These are phyloP conservation scores for Penicillium aurantiogriseum DNA, from an alignment of 2,329 filamentous ascomycete species.

Conservation along the genomic window DNA sequence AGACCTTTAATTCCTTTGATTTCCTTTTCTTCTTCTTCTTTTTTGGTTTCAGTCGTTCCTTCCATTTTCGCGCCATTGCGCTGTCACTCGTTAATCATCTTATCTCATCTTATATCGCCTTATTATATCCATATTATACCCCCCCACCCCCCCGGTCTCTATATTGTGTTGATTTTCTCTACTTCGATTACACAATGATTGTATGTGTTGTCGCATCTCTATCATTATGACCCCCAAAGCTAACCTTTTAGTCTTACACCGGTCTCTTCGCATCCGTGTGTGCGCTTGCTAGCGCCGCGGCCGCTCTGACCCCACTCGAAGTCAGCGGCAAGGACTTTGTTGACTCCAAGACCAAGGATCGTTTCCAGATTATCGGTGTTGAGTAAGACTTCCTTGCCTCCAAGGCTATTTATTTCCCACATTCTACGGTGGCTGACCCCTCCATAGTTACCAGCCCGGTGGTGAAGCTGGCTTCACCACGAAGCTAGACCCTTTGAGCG, in stretches of 20 bases:
- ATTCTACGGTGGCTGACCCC: conserved; percentile 6
- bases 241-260: conserved; percentile 27
- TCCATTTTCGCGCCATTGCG: conserved; percentile 13
- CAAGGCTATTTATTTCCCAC: not conserved
- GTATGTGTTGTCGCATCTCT: conserved; percentile 14
- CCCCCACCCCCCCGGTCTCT: not conserved
- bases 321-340: conserved; percentile 62
- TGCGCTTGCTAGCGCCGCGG: conserved; percentile 46
- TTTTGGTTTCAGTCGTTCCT: conserved; percentile 10
- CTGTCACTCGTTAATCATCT: conserved; percentile 24
- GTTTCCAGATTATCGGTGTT: conserved; percentile 62
- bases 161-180: not conserved
- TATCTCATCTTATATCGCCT: not conserved
- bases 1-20: not conserved
- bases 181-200: conserved; percentile 22
- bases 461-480: conserved; percentile 59
- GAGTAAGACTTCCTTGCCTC: conserved; percentile 46
- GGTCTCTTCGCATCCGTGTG: conserved; percentile 41
- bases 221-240: not conserved
- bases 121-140: not conserved
- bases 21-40: not conserved
- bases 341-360: conserved; percentile 56
- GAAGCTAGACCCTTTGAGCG: conserved; percentile 56
- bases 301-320: conserved; percentile 56
- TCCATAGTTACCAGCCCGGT: conserved; percentile 59